Conservation (phyloP, 2,329 filamentous ascomycete species). For the Exophiala bonariae region DNA sequence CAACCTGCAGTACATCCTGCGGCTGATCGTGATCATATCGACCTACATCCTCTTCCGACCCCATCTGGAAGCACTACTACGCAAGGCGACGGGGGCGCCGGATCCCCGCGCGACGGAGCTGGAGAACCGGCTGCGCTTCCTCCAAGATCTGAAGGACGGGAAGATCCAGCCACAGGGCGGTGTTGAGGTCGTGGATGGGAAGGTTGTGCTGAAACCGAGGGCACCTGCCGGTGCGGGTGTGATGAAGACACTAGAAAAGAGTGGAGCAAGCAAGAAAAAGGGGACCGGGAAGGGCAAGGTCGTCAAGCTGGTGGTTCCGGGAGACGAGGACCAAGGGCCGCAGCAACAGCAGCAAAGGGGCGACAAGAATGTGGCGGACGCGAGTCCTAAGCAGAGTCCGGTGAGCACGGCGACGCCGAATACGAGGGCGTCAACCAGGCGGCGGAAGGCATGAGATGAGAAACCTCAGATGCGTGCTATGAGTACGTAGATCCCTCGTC, state of each 20-base stretch:
- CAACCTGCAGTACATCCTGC: slow-evolving; percentile 17
- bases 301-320: slow-evolving; percentile 1
- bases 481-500: too few relatives aligned
- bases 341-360: too few relatives aligned
- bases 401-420: too few relatives aligned
- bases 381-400: too few relatives aligned
- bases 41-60: slow-evolving; percentile 25
- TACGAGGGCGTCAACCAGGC: too few relatives aligned
- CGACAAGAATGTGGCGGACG: too few relatives aligned
- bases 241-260: too few relatives aligned
- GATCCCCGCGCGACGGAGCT: slow-evolving; percentile 17
- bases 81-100: slow-evolving; percentile 14
- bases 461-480: too few relatives aligned
- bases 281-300: slow-evolving; percentile 1
- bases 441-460: too few relatives aligned
- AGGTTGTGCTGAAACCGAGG: slow-evolving; percentile 37
- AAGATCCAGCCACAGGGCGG: not conserved
- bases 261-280: slow-evolving; percentile 28
- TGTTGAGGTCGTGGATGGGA: not conserved
- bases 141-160: slow-evolving; percentile 3
- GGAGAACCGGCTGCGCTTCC: slow-evolving; percentile 11
- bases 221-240: too few relatives aligned
- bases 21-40: slow-evolving; percentile 17
- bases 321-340: not conserved
- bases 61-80: slow-evolving; percentile 21